phyloP scores from a whole-genome alignment of 495 filamentous ascomycete genomes.

The Aspergillus sclerotiicarbonarius region DNA sequence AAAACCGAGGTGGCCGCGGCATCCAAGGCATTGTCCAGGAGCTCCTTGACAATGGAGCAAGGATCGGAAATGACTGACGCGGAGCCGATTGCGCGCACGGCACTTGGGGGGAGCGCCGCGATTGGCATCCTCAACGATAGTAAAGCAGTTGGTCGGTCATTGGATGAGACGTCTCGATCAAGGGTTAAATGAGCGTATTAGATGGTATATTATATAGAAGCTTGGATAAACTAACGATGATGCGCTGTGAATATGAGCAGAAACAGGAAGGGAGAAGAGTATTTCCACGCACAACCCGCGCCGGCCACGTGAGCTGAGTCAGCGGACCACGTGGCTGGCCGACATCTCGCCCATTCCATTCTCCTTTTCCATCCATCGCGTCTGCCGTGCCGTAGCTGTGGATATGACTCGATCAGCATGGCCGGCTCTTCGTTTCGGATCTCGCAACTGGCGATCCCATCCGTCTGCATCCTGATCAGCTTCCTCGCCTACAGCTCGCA shows the following conservation, averaged over 20 bases:
- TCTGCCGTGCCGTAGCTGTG: background rate
- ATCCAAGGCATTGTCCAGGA: conserved; percentile 90
- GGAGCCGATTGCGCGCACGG: conserved; percentile 68
- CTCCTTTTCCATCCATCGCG: background rate
- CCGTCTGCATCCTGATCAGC: conserved; percentile 62
- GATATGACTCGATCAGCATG: conserved; percentile 9
- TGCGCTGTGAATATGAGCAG: background rate
- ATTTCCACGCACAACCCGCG: conserved; percentile 14
- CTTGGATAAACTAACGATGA: background rate
- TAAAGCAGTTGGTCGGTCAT: background rate
- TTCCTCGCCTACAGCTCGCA: conserved; percentile 87
- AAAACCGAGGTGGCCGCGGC: conserved; percentile 70
- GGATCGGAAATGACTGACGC: conserved; percentile 71
- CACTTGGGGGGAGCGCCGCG: conserved; percentile 60
- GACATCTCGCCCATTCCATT: background rate
- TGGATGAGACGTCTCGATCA: background rate
- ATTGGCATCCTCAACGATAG: conserved; percentile 52
- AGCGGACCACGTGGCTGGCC: background rate
- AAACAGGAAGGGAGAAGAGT: background rate
- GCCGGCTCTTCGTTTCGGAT: conserved; percentile 20
- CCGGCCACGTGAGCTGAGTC: conserved; percentile 7
- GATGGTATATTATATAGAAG: conserved; percentile 9
- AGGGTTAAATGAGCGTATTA: background rate
- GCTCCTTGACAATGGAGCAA: conserved; percentile 78
- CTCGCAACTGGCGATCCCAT: conserved; percentile 59